Conservation (phyloP, 2,329 filamentous ascomycete genomes). For the Laburnicola sp. region DNA sequence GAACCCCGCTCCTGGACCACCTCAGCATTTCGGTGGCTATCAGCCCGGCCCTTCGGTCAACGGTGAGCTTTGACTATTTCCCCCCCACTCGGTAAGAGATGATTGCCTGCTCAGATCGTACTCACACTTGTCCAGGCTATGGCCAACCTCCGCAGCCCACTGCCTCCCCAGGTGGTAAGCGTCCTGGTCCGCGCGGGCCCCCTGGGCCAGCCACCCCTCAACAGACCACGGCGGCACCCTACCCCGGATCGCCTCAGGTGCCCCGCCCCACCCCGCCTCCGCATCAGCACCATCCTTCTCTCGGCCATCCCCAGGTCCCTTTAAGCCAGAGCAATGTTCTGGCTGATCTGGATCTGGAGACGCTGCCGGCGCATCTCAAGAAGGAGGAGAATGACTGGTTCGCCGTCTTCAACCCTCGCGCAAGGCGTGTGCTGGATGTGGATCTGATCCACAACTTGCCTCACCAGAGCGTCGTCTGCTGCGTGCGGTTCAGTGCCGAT, state of each 20-base stretch:
- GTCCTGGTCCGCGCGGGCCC: conserved; percentile 63
- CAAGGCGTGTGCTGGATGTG: conserved; percentile 87
- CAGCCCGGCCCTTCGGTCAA: conserved; percentile 66
- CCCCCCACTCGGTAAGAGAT: conserved; percentile 1
- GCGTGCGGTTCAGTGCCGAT: conserved; percentile 93
- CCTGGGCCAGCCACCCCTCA: conserved; percentile 84
- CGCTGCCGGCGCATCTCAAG: conserved; percentile 83
- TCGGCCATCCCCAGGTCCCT: conserved; percentile 44
- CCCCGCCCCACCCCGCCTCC: conserved; percentile 76
- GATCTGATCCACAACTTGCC: conserved; percentile 89
- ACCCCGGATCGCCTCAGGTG: conserved; percentile 80
- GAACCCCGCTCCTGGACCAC: conserved; percentile 59
- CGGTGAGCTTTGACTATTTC: conserved; percentile 51
- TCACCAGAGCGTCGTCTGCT: conserved; percentile 97
- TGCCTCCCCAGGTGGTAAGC: conserved; percentile 81
- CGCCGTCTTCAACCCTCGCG: conserved; percentile 91
- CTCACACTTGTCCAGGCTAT: conserved; percentile 61
- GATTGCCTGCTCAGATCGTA: background rate
- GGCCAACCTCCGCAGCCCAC: conserved; percentile 82
- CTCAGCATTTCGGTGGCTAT: conserved; percentile 71
- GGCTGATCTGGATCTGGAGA: conserved; percentile 83
- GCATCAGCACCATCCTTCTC: conserved; percentile 43
- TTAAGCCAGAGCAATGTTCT: conserved; percentile 67
- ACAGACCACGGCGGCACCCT: conserved; percentile 84
- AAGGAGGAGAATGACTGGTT: conserved; percentile 92